phyloP scores from a whole-genome alignment of 768 basidiomycete species.

The Tylopilus sp. region DNA sequence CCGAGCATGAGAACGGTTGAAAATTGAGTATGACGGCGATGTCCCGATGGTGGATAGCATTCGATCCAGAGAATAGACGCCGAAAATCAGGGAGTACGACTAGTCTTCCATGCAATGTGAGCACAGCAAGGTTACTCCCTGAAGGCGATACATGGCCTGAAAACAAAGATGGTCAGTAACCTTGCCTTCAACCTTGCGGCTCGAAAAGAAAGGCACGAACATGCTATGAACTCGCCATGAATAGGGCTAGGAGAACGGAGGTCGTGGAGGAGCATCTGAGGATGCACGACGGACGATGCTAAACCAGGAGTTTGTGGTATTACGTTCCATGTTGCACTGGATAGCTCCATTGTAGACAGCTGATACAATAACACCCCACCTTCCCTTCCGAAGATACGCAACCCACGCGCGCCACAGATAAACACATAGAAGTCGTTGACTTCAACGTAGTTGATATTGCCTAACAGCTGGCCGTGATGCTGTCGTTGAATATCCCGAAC shows the following conservation, averaged over 20 bases:
- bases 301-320: slow-evolving; percentile 11
- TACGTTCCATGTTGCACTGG: slow-evolving; percentile 37
- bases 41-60: slow-evolving; percentile 37
- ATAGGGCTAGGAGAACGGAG: neutral
- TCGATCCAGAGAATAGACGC: slow-evolving; percentile 27
- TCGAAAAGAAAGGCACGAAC: slow-evolving; percentile 10
- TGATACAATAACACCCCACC: slow-evolving; percentile 44
- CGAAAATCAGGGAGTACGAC: slow-evolving; percentile 30
- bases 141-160: slow-evolving; percentile 46
- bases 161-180: slow-evolving; percentile 1
- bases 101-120: slow-evolving; percentile 22
- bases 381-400: slow-evolving; percentile 54
- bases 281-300: slow-evolving; percentile 12
- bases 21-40: slow-evolving; percentile 28
- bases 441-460: slow-evolving; percentile 61
- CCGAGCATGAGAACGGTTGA: slow-evolving; percentile 6
- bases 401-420: slow-evolving; percentile 45
- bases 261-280: slow-evolving; percentile 20
- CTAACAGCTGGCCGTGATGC: slow-evolving; percentile 24
- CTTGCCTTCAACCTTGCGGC: neutral
- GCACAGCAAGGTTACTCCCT: slow-evolving; percentile 37
- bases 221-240: slow-evolving; percentile 25
- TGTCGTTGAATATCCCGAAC: slow-evolving; percentile 20
- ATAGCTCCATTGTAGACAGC: slow-evolving; percentile 35
- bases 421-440: slow-evolving; percentile 56